A percentile compares a stretch with the other conserved stretches of the same genome.
These are phyloP conservation scores for Fusarium nygamai DNA, from an alignment of 2,329 filamentous ascomycete genomes.

Conservation along the genomic window DNA sequence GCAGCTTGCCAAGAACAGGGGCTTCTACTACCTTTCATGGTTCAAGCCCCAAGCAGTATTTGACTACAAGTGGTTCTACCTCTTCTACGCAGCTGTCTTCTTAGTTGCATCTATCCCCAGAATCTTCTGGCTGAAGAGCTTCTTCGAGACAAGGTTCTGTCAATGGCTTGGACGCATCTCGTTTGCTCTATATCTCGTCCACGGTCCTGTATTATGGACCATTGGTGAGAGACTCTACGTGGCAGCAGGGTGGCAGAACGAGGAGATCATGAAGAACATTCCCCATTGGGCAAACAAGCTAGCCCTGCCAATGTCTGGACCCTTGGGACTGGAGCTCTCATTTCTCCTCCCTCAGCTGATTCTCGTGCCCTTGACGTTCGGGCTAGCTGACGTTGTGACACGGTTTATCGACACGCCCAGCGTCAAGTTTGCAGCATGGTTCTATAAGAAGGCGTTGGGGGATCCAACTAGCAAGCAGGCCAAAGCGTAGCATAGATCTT, in stretches of 20 bases:
- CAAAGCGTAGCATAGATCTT: slow-evolving; percentile 10
- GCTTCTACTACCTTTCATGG: slow-evolving; percentile 69
- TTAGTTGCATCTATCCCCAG: slow-evolving; percentile 65
- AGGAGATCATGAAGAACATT: slow-evolving; percentile 60
- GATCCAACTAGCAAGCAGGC: slow-evolving; percentile 27
- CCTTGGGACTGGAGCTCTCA: slow-evolving; percentile 68
- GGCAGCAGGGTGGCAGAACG: slow-evolving; percentile 64
- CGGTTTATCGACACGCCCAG: slow-evolving; percentile 67
- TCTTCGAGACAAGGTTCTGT: slow-evolving; percentile 67
- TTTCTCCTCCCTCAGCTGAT: slow-evolving; percentile 70
- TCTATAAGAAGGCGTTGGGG: slow-evolving; percentile 60
- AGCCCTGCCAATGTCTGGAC: slow-evolving; percentile 63
- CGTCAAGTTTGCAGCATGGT: slow-evolving; percentile 65
- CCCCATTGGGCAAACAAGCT: slow-evolving; percentile 67
- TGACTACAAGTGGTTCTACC: slow-evolving; percentile 74
- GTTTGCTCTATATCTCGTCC: slow-evolving; percentile 71
- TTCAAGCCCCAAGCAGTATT: slow-evolving; percentile 73
- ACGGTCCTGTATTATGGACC: slow-evolving; percentile 68
- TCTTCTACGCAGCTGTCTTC: slow-evolving; percentile 69
- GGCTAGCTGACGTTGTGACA: slow-evolving; percentile 66
- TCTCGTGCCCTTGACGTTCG: slow-evolving; percentile 67
- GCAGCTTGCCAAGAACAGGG: slow-evolving; percentile 62
- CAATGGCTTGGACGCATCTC: slow-evolving; percentile 72
- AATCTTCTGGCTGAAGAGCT: slow-evolving; percentile 65
- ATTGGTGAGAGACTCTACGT: slow-evolving; percentile 72